Conservation (phyloP, 129 eudicot species). For the Smallanthus sonchifolius region DNA sequence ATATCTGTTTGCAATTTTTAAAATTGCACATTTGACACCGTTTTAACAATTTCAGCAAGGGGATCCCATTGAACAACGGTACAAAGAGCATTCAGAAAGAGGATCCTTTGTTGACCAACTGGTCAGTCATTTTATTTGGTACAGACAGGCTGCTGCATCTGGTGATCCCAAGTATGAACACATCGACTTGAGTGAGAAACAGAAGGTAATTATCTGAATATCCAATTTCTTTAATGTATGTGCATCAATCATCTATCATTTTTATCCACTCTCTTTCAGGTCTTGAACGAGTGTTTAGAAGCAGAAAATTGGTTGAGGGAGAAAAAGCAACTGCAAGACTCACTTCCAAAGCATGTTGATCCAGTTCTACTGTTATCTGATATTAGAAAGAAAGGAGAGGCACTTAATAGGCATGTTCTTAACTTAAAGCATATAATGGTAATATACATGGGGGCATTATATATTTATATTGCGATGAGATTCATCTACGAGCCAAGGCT, state of each 20-base stretch:
- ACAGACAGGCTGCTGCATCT: slow-evolving; percentile 74
- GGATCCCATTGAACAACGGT: slow-evolving; percentile 77
- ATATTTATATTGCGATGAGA: too few species aligned
- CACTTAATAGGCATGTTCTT: slow-evolving; percentile 59
- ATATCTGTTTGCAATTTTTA: not conserved
- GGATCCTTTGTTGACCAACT: slow-evolving; percentile 58
- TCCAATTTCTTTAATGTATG: not conserved
- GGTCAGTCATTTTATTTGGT: slow-evolving; percentile 47
- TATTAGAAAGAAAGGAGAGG: slow-evolving; percentile 67
- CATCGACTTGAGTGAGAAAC: slow-evolving; percentile 71
- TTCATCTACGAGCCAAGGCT: too few species aligned
- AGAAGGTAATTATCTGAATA: slow-evolving; percentile 46
- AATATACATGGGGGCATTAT: not conserved
- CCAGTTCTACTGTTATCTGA: slow-evolving; percentile 76
- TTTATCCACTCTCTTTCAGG: slow-evolving; percentile 28
- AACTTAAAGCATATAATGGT: not conserved
- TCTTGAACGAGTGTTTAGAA: slow-evolving; percentile 73
- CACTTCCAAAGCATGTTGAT: slow-evolving; percentile 66
- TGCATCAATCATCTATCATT: not conserved
- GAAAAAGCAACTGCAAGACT: slow-evolving; percentile 65
- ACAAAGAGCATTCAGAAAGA: slow-evolving; percentile 73
- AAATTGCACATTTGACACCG: not conserved
- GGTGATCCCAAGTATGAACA: slow-evolving; percentile 77
- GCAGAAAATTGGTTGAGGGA: slow-evolving; percentile 90
- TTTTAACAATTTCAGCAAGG: slow-evolving; percentile 51